Conservation (phyloP, 352 stramenopile genomes). For the Globisporangium perplexum region DNA sequence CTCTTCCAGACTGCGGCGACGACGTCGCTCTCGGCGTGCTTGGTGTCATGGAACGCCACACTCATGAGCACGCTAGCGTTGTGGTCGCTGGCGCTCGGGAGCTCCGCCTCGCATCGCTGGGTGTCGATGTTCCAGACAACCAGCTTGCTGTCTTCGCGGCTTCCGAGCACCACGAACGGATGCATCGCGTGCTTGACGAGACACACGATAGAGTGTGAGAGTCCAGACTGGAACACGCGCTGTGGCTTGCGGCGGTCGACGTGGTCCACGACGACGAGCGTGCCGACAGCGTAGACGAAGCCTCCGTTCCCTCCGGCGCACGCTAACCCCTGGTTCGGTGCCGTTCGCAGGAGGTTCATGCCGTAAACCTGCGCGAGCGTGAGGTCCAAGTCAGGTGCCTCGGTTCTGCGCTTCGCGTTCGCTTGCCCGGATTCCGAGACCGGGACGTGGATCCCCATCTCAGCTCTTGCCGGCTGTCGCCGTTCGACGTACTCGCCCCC, state of each 20-base stretch:
- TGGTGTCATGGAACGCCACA: constrained; percentile 21
- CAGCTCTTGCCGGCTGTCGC: background rate
- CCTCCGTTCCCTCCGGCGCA: constrained; percentile 18
- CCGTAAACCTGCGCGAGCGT: constrained; percentile 36
- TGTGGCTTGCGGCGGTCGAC: constrained; percentile 27
- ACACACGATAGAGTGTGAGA: constrained; percentile 37
- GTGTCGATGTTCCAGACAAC: constrained; percentile 25
- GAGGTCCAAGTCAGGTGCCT: constrained; percentile 62
- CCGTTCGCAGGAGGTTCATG: constrained; percentile 35
- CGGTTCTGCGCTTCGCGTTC: constrained; percentile 20
- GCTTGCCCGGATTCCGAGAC: constrained; percentile 16
- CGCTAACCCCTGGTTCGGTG: constrained; percentile 39
- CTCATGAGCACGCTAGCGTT: constrained; percentile 14
- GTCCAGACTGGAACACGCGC: constrained; percentile 29
- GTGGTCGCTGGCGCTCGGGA: constrained; percentile 11
- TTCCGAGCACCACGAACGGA: constrained; percentile 34
- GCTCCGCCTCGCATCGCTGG: constrained; percentile 23
- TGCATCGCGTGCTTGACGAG: constrained; percentile 44
- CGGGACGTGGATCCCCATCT: background rate
- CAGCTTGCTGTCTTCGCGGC: constrained; percentile 24
- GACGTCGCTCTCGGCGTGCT: constrained; percentile 25
- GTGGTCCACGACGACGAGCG: constrained; percentile 35
- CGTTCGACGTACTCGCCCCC: constrained; percentile 2
- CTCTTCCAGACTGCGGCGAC: constrained; percentile 50
- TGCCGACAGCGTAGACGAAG: constrained; percentile 40